Conservation (phyloP, 495 filamentous ascomycete species). For the Baudoinia panamericana region DNA sequence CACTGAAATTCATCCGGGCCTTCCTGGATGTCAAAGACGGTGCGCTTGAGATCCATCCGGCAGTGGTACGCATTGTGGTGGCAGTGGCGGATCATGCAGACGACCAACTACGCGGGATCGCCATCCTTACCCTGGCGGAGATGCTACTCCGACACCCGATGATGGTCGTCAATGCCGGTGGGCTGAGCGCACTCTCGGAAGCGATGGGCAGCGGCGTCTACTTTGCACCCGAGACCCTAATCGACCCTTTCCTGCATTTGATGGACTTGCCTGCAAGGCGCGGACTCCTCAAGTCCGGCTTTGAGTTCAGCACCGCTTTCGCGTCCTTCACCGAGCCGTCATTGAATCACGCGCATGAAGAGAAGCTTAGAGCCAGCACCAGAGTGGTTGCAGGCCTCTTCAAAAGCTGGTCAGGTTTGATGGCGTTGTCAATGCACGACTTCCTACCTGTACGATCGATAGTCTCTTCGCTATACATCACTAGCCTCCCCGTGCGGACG, state of each 20-base stretch:
- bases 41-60: conserved; percentile 71
- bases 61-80: conserved; percentile 74
- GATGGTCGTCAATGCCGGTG: conserved; percentile 65
- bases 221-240: conserved; percentile 75
- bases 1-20: conserved; percentile 86
- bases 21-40: conserved; percentile 95
- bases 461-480: conserved; percentile 62
- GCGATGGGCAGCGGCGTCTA: conserved; percentile 83
- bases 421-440: conserved; percentile 72
- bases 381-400: conserved; percentile 77
- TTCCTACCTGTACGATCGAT: conserved; percentile 73
- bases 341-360: conserved; percentile 51
- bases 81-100: conserved; percentile 79
- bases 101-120: conserved; percentile 78
- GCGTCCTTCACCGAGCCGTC: conserved; percentile 80
- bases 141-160: conserved; percentile 74
- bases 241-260: conserved; percentile 72
- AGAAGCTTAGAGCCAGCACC: conserved; percentile 67
- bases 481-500: conserved; percentile 48
- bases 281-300: conserved; percentile 65
- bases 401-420: conserved; percentile 84
- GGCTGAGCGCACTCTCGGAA: conserved; percentile 68
- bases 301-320: conserved; percentile 37
- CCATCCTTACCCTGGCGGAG: conserved; percentile 82
- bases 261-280: conserved; percentile 72